Evolutionary conservation across 2,329 filamentous ascomycete genomes (phyloP), one percentile per base, ranked within the genome.

Genomic region (Epichloe uncinata): DNA sequence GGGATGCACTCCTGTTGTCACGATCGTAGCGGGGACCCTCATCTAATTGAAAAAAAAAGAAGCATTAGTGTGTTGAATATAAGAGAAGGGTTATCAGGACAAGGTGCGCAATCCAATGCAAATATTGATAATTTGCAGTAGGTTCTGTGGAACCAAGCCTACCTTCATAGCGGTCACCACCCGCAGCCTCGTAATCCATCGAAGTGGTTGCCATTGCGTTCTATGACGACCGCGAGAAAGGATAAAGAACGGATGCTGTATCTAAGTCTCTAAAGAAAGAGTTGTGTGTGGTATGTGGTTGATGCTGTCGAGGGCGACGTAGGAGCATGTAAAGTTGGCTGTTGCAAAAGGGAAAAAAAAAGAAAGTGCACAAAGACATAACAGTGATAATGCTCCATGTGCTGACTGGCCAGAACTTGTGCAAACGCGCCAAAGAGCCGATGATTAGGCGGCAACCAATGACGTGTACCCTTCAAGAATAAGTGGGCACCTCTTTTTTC

Each of bases 111-210:
- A 37, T 1, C 12, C 37, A 47, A 42, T 35, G 26, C 22, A 36
- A 42, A 35, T 47, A 18, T 20, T n/a, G 13, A 30, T 12, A 12
- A 35, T 22, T 37, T 3, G 40, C 18, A 7, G 7, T 16, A 43
- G 34, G 22, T 16, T 46, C 8, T 16, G 13, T 35, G 11, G 44
- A 34, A 62, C 55, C 11, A 3, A 44, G 26, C 42, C 13, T 49
- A 84, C 81, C 81, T 61, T 84, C 80, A 57, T 81, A 83, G 54
- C 77, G 79, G 66, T 82, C 77, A 61, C 78, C 79, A 60, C 80
- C 82, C 56, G 79, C 77, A 63, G 77, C 78, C 66, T 84, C 81
- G 66, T 84, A 84, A 63, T 84, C 81, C 81, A 84, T 84, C 57
- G 79, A 77, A 41, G 77, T 79, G 55, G 79, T 81, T 50, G 78